A percentile compares a stretch with the other conserved stretches of the same genome.
Conservation (phyloP, 257 asterid species). For the Capsicum pubescens region DNA sequence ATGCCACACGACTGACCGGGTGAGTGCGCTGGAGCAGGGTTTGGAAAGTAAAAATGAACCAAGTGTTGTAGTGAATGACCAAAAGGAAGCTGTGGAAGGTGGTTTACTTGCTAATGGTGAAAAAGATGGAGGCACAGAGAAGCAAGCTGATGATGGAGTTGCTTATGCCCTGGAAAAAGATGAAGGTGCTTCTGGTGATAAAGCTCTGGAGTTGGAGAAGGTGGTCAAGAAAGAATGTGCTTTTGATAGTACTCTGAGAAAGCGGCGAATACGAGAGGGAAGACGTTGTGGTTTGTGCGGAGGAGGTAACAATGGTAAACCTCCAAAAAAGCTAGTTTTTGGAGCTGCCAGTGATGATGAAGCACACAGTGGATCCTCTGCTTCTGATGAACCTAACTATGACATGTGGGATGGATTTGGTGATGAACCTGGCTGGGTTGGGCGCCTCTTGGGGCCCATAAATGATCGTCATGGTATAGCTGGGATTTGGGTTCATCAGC, state of each 20-base stretch:
- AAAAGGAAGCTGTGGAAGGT: slow-evolving; percentile 41
- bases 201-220: slow-evolving; percentile 50
- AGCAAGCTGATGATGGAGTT: slow-evolving; percentile 35
- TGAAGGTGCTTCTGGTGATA: slow-evolving; percentile 41
- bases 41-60: slow-evolving; percentile 41
- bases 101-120: slow-evolving; percentile 40
- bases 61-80: slow-evolving; percentile 41
- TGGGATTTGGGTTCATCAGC: slow-evolving; percentile 99
- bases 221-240: slow-evolving; percentile 36
- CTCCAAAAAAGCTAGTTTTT: slow-evolving; percentile 73
- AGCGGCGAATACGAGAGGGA: slow-evolving; percentile 72
- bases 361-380: slow-evolving; percentile 81
- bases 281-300: slow-evolving; percentile 97
- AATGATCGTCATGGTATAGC: slow-evolving; percentile 97
- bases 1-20: slow-evolving; percentile 42
- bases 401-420: slow-evolving; percentile 98
- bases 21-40: slow-evolving; percentile 44
- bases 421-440: slow-evolving; percentile 95
- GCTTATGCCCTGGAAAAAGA: slow-evolving; percentile 40
- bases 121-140: slow-evolving; percentile 35
- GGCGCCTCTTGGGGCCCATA: slow-evolving; percentile 94
- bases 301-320: slow-evolving; percentile 90
- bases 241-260: slow-evolving; percentile 45
- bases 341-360: slow-evolving; percentile 83
- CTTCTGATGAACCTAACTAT: slow-evolving; percentile 86